These are phyloP conservation scores for Neoboletus brunneissimus DNA, from an alignment of 768 basidiomycete genomes.

Conservation along the genomic window DNA sequence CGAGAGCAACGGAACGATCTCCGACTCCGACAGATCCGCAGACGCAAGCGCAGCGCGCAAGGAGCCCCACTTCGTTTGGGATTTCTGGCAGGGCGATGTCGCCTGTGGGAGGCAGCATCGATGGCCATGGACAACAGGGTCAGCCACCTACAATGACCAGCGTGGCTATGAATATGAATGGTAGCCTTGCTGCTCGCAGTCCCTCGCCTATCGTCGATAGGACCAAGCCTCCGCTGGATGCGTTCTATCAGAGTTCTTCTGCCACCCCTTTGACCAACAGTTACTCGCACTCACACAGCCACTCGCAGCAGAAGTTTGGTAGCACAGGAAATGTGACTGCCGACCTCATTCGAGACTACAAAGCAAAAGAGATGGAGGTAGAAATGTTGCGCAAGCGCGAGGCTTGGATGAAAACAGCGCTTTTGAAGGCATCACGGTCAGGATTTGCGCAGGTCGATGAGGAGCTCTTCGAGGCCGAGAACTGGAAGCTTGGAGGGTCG, in stretches of 20 bases:
- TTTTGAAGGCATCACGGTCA: constrained; percentile 68
- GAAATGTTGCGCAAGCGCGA: constrained; percentile 74
- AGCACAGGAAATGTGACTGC: constrained; percentile 70
- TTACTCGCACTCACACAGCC: constrained; percentile 42
- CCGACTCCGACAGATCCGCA: constrained; percentile 53
- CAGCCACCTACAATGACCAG: constrained; percentile 50
- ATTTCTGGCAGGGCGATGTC: constrained; percentile 56
- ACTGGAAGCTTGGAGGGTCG: constrained; percentile 34
- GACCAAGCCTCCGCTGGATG: constrained; percentile 56
- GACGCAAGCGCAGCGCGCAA: constrained; percentile 38
- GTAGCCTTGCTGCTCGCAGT: constrained; percentile 46
- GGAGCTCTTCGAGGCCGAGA: constrained; percentile 40
- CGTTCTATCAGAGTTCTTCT: constrained; percentile 48
- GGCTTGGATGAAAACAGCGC: constrained; percentile 80
- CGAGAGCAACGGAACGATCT: constrained; percentile 43
- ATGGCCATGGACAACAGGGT: constrained; percentile 21
- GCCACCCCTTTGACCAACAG: constrained; percentile 51
- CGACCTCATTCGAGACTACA: constrained; percentile 77
- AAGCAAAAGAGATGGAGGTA: constrained; percentile 78
- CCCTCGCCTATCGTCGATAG: constrained; percentile 59
- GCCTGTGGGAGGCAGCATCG: constrained; percentile 40
- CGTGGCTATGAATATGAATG: constrained; percentile 52
- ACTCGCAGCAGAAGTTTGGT: constrained; percentile 35
- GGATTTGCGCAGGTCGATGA: constrained; percentile 73
- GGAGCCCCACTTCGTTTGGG: constrained; percentile 52